These are phyloP conservation scores for Orbilia quercus DNA, from an alignment of 2,329 filamentous ascomycete species.

Conservation along the genomic window DNA sequence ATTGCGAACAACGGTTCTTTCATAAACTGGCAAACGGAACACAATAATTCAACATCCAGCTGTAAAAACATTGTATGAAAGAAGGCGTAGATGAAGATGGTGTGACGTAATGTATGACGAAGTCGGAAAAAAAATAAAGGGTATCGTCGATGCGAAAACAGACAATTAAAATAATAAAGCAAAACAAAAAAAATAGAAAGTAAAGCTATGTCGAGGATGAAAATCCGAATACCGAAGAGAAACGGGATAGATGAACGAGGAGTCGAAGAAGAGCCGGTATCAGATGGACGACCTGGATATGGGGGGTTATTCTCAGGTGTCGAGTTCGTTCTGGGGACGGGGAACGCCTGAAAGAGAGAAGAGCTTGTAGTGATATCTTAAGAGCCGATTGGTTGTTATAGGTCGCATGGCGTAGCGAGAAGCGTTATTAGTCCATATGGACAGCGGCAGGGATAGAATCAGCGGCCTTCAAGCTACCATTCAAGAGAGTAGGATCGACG, in stretches of 20 bases:
- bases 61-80: neutral
- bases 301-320: no score
- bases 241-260: no score
- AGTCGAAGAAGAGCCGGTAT: no score
- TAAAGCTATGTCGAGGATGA: neutral
- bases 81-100: neutral
- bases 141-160: slow-evolving; percentile 4
- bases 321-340: neutral
- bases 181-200: neutral
- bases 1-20: no score
- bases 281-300: no score
- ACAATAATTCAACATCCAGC: neutral
- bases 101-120: slow-evolving; percentile 1
- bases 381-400: neutral
- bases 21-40: neutral
- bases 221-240: neutral
- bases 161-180: neutral
- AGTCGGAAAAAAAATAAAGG: slow-evolving; percentile 2
- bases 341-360: neutral
- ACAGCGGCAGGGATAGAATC: slow-evolving; percentile 9
- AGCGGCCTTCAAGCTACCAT: slow-evolving; percentile 8
- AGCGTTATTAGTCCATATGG: slow-evolving; percentile 22
- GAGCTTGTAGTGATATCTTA: no score
- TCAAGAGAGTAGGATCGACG: slow-evolving; percentile 40
- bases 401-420: neutral